Percentiles rank a stretch among this genome's conserved stretches.
Conservation (phyloP, 768 basidiomycete genomes). For the Tylopilus vinaceipallidus region DNA sequence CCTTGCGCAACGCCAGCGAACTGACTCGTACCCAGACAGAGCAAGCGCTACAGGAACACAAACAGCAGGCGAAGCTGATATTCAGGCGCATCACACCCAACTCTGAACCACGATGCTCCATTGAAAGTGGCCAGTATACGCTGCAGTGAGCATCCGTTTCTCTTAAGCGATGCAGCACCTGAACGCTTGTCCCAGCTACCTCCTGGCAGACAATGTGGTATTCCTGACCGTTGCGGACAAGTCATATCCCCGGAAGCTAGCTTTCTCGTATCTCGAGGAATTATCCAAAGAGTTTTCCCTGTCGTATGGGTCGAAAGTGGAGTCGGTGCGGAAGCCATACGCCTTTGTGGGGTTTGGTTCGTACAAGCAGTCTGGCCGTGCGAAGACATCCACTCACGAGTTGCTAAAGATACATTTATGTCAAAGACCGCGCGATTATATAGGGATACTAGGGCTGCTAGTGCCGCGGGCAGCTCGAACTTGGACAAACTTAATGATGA, state of each 20-base stretch:
- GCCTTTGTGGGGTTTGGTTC: constrained; percentile 97
- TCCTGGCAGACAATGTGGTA: constrained; percentile 90
- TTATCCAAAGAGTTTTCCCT: constrained; percentile 93
- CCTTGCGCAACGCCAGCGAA: background rate
- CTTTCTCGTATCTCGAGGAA: constrained; percentile 97
- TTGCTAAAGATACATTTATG: constrained; percentile 88
- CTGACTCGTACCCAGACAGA: constrained; percentile 67
- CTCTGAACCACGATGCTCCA: constrained; percentile 93
- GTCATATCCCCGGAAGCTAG: constrained; percentile 94
- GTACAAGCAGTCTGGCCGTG: constrained; percentile 26
- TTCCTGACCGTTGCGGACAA: constrained; percentile 96
- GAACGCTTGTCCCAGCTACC: constrained; percentile 61
- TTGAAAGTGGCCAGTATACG: constrained; percentile 94
- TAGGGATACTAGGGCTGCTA: constrained; percentile 87
- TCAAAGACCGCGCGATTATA: constrained; percentile 95
- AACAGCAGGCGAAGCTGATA: constrained; percentile 96
- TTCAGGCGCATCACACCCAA: constrained; percentile 93
- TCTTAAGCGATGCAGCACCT: constrained; percentile 1
- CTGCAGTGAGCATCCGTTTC: constrained; percentile 68
- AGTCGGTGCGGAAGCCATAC: constrained; percentile 92
- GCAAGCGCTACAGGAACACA: constrained; percentile 91
- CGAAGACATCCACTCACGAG: constrained; percentile 2
- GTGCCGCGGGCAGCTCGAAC: constrained; percentile 58
- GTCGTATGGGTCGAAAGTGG: constrained; percentile 92
- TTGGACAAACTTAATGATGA: constrained; percentile 93